These are phyloP conservation scores for Phoma sp. DNA, from an alignment of 2,329 filamentous ascomycete genomes.

Conservation along the genomic window DNA sequence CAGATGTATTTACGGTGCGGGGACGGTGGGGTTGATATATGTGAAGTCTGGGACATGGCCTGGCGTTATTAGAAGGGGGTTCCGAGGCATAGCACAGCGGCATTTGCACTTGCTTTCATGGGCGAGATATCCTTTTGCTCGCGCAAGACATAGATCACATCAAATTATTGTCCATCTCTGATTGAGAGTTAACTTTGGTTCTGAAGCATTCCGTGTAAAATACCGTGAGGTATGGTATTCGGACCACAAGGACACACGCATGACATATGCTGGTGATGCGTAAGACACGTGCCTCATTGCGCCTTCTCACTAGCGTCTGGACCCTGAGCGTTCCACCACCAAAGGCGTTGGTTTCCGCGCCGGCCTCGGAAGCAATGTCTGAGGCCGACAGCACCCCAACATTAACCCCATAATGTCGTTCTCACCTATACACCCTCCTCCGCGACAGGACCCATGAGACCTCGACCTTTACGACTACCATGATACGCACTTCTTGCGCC, in stretches of 20 bases:
- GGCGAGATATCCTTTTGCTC: not conserved
- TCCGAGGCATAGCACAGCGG: not conserved
- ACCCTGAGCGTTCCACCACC: constrained; percentile 10
- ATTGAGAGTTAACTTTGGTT: not conserved
- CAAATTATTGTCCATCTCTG: not conserved
- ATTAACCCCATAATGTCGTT: constrained; percentile 6
- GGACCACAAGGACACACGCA: no score
- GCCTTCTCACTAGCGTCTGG: constrained; percentile 5
- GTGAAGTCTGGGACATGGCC: not conserved
- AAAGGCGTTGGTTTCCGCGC: constrained; percentile 5
- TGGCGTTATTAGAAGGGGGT: constrained; percentile 1
- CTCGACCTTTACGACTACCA: constrained; percentile 24
- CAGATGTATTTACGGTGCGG: not conserved
- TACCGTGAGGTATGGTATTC: no score
- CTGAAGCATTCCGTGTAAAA: no score
- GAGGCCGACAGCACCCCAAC: constrained; percentile 4
- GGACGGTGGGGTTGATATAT: not conserved
- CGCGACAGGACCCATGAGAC: constrained; percentile 9
- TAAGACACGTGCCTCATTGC: constrained; percentile 10
- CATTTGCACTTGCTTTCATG: not conserved
- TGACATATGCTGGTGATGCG: constrained; percentile 1
- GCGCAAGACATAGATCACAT: not conserved
- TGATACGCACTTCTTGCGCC: constrained; percentile 42
- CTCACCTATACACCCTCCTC: not conserved
- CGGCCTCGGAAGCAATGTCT: constrained; percentile 8